Conservation (phyloP, 352 stramenopile genomes). For the Phytophthora colocasiae region DNA sequence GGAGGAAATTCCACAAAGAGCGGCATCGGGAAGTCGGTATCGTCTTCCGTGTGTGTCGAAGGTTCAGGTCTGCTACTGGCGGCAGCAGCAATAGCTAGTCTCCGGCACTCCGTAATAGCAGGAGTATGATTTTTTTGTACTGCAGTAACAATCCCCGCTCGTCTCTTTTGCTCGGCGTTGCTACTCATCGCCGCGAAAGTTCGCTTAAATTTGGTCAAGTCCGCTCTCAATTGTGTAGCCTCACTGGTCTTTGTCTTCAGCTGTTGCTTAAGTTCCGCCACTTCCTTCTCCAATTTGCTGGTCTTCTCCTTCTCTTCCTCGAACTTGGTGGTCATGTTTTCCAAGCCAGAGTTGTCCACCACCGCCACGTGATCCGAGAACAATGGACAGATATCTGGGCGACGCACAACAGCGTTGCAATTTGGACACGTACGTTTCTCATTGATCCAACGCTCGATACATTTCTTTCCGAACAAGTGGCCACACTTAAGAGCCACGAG, state of each 20-base stretch:
- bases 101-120: not conserved
- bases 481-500: conserved; percentile 75
- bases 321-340: conserved; percentile 66
- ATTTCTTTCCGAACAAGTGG: conserved; percentile 78
- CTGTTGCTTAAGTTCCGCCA: conserved; percentile 49
- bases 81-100: not conserved
- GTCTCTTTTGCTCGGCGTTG: conserved; percentile 18
- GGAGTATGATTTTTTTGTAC: not conserved
- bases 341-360: conserved; percentile 75
- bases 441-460: conserved; percentile 76
- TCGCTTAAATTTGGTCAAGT: conserved; percentile 44
- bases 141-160: not conserved
- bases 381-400: conserved; percentile 62
- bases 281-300: conserved; percentile 56
- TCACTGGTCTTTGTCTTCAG: conserved; percentile 40
- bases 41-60: too few relatives aligned
- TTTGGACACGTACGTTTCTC: conserved; percentile 74
- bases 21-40: too few relatives aligned
- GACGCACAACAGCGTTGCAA: conserved; percentile 57
- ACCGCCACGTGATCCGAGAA: conserved; percentile 80
- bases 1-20: not conserved
- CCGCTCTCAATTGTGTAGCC: conserved; percentile 22
- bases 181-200: conserved; percentile 34
- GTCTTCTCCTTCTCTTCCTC: conserved; percentile 59
- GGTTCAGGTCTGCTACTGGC: too few relatives aligned